These are phyloP conservation scores for Solanum acaule DNA, from an alignment of 257 asterid genomes.

Conservation along the genomic window DNA sequence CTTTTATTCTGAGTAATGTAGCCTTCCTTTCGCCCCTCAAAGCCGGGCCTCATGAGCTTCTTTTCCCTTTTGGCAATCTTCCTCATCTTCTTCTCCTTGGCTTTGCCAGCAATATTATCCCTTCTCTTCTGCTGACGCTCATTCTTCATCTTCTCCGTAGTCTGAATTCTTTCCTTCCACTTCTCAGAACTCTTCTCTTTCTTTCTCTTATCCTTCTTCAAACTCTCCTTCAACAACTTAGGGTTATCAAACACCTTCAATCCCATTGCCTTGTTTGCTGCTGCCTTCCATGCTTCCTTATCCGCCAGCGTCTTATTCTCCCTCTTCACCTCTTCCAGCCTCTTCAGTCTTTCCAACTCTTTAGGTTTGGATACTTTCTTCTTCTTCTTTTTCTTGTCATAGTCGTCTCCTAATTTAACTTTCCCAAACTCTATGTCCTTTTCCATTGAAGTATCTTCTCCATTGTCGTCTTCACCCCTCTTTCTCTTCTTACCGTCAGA, in stretches of 20 bases:
- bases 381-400: slow-evolving; percentile 43
- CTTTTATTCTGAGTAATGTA: slow-evolving; percentile 50
- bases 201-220: slow-evolving; percentile 8
- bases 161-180: slow-evolving; percentile 25
- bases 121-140: not conserved
- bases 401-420: slow-evolving; percentile 58
- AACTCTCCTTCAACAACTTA: slow-evolving; percentile 57
- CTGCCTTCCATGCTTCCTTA: slow-evolving; percentile 72
- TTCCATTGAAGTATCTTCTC: slow-evolving; percentile 3
- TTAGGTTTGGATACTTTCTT: slow-evolving; percentile 43
- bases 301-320: slow-evolving; percentile 55
- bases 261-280: slow-evolving; percentile 70
- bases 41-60: slow-evolving; percentile 93
- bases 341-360: slow-evolving; percentile 58
- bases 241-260: slow-evolving; percentile 79
- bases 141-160: slow-evolving; percentile 25
- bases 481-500: slow-evolving; percentile 8
- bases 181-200: not conserved
- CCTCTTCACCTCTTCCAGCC: slow-evolving; percentile 53
- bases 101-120: not conserved
- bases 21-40: slow-evolving; percentile 75
- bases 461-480: slow-evolving; percentile 20
- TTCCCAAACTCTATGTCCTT: slow-evolving; percentile 75
- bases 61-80: slow-evolving; percentile 43
- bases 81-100: not conserved